Percentiles rank a stretch among this genome's conserved stretches.
phyloP scores from a whole-genome alignment of 2,329 filamentous ascomycete species.

The Cercospora nicotianae region DNA sequence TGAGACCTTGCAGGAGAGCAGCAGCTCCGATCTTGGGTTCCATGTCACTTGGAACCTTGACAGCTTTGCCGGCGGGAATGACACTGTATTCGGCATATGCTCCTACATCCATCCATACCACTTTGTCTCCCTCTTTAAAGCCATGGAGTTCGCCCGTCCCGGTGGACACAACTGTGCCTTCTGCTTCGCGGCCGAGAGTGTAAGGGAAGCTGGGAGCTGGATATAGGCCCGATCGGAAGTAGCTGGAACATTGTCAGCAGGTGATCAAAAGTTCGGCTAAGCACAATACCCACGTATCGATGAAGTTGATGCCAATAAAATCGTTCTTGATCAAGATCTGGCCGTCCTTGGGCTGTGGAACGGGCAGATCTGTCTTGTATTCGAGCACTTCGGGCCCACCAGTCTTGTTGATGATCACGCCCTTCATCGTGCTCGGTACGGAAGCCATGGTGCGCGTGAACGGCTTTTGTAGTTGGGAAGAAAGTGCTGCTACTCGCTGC shows the following conservation, averaged over 20 bases:
- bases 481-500: slow-evolving; percentile 30
- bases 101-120: slow-evolving; percentile 64
- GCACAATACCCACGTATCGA: slow-evolving; percentile 65
- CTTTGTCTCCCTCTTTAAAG: slow-evolving; percentile 67
- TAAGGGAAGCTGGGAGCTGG: slow-evolving; percentile 66
- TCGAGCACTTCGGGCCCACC: slow-evolving; percentile 72
- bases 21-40: slow-evolving; percentile 65
- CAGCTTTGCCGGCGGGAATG: slow-evolving; percentile 54
- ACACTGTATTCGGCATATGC: slow-evolving; percentile 63
- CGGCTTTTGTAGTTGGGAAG: slow-evolving; percentile 17
- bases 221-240: slow-evolving; percentile 86
- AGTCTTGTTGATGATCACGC: slow-evolving; percentile 68
- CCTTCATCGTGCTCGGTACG: slow-evolving; percentile 69
- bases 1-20: slow-evolving; percentile 75
- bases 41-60: slow-evolving; percentile 65
- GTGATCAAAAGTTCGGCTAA: neutral
- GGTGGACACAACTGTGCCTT: slow-evolving; percentile 66
- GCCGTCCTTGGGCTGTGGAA: slow-evolving; percentile 67
- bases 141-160: slow-evolving; percentile 53
- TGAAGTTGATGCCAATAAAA: slow-evolving; percentile 80
- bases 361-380: slow-evolving; percentile 67
- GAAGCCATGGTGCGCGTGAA: slow-evolving; percentile 43
- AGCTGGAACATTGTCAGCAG: slow-evolving; percentile 46
- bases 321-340: slow-evolving; percentile 80
- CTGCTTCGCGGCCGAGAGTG: slow-evolving; percentile 76